Evolutionary conservation across 108 stramenopile species (phyloP).

Genomic region (Schizochytrium sp.): DNA sequence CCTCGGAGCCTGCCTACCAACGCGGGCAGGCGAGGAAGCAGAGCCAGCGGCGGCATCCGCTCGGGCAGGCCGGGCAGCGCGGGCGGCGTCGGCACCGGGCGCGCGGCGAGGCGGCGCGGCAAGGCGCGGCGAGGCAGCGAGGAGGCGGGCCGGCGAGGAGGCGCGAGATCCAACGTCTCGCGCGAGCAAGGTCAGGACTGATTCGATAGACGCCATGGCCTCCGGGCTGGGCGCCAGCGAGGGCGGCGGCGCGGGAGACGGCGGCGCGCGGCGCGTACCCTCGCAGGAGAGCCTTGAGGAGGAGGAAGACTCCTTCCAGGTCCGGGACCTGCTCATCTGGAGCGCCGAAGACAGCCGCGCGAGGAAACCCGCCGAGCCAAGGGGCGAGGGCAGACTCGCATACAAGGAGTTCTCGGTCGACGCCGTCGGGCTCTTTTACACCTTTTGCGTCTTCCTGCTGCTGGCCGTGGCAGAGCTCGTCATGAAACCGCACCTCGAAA

Average conservation of each 20-base stretch:
- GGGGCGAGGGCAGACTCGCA: neutral
- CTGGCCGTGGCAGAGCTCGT: neutral
- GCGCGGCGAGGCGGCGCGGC: no score
- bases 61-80: no score
- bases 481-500: neutral
- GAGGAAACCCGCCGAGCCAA: neutral
- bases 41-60: no score
- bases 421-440: neutral
- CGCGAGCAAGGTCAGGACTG: no score
- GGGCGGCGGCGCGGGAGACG: neutral
- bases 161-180: no score
- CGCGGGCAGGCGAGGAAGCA: no score
- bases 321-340: neutral
- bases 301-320: neutral
- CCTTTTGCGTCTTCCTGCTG: neutral
- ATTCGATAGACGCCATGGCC: no score
- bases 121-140: no score
- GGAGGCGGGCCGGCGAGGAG: no score
- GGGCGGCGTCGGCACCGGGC: no score
- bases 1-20: no score
- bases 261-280: neutral
- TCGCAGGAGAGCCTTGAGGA: neutral
- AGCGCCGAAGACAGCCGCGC: neutral
- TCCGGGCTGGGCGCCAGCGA: neutral
- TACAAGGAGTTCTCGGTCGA: neutral